Evolutionary conservation across 2,329 filamentous ascomycete species (phyloP).

Genomic region (Aureobasidium sp.): DNA sequence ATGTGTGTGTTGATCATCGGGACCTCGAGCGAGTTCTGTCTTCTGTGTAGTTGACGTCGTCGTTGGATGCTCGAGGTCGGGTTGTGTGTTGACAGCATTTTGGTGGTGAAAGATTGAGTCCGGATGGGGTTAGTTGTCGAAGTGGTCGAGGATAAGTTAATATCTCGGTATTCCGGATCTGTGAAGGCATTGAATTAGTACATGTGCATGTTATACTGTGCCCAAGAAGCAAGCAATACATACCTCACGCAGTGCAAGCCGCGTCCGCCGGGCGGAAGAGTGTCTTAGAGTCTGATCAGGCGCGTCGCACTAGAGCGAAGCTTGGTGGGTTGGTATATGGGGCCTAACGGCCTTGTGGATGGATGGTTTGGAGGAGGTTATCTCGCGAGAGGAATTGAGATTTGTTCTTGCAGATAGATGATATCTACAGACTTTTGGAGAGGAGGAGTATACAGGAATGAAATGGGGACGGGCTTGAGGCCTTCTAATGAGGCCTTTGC

Average conservation of each 20-base stretch:
- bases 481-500: constrained; percentile 16
- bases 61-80: constrained; percentile 64
- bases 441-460: constrained; percentile 5
- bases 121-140: constrained; percentile 45
- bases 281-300: constrained; percentile 10
- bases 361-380: constrained; percentile 1
- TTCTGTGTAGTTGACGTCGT: constrained; percentile 69
- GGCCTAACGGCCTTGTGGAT: constrained; percentile 4
- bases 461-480: neutral
- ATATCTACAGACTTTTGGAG: neutral
- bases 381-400: neutral
- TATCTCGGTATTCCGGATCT: constrained; percentile 29
- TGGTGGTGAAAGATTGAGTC: constrained; percentile 50
- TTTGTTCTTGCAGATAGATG: constrained; percentile 8
- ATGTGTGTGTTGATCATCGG: constrained; percentile 59
- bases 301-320: constrained; percentile 6
- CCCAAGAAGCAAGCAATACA: constrained; percentile 20
- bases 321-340: neutral
- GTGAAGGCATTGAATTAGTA: constrained; percentile 5
- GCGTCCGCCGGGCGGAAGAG: constrained; percentile 62
- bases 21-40: constrained; percentile 81
- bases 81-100: constrained; percentile 67
- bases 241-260: constrained; percentile 82
- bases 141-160: constrained; percentile 27
- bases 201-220: constrained; percentile 36